Conservation (phyloP, 2,329 filamentous ascomycete genomes). For the Verticillium klebahnii region DNA sequence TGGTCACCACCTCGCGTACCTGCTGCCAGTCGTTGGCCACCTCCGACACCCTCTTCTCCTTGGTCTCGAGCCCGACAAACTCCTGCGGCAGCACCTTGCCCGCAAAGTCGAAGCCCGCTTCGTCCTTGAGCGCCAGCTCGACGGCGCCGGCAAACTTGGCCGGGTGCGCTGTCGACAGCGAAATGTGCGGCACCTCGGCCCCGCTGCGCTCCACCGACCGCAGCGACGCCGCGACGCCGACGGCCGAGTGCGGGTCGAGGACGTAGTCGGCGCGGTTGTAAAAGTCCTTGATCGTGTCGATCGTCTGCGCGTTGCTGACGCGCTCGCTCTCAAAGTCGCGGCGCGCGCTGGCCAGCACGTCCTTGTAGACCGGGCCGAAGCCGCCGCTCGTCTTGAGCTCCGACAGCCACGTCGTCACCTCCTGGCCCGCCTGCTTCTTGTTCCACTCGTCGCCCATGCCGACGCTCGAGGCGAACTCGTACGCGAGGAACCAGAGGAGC, state of each 20-base stretch:
- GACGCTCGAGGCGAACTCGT: conserved; percentile 57
- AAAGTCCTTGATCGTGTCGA: conserved; percentile 56
- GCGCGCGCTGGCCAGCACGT: conserved; percentile 67
- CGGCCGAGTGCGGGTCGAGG: conserved; percentile 87
- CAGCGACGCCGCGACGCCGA: conserved; percentile 73
- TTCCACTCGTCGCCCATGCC: conserved; percentile 63
- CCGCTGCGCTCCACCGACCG: conserved; percentile 58
- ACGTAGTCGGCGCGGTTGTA: conserved; percentile 66
- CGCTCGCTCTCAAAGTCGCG: conserved; percentile 78
- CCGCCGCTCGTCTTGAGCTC: conserved; percentile 77
- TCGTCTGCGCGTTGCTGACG: conserved; percentile 61
- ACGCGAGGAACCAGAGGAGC: conserved; percentile 87
- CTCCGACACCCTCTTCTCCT: conserved; percentile 67
- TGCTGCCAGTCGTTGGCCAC: conserved; percentile 69
- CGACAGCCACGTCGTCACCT: conserved; percentile 73
- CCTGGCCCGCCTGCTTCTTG: conserved; percentile 66
- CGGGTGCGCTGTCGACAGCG: conserved; percentile 89
- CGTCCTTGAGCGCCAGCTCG: conserved; percentile 67
- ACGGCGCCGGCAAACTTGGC: conserved; percentile 92
- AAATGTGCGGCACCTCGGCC: conserved; percentile 63
- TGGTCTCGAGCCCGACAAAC: conserved; percentile 73
- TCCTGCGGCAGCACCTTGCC: conserved; percentile 72
- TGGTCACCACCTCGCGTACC: conserved; percentile 70
- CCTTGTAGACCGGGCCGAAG: conserved; percentile 70
- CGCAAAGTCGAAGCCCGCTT: conserved; percentile 71